Evolutionary conservation across 2,329 filamentous ascomycete genomes (phyloP), one percentile per base, ranked within the genome.

Genomic region (Davidsoniella australis): DNA sequence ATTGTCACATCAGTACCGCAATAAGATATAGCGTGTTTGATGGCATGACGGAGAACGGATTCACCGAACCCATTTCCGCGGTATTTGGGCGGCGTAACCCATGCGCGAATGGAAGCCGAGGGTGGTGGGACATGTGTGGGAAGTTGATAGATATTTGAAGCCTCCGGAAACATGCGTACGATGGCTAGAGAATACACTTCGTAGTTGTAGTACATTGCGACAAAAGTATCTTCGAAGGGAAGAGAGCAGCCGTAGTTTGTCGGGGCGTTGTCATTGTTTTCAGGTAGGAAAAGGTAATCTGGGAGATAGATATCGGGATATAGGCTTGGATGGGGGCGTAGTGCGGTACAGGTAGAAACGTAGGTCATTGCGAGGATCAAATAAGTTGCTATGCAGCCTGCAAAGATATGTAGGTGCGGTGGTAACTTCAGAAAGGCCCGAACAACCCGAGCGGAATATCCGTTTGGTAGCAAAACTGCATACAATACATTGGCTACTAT

Each of bases 1-100:
- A 88, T 68, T 51, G 77, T 70, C 2, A 75, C 76, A 33, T 76
- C 78, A 52, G 74, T 74, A 40, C 84, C 83, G 51, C 81, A 81
- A 58, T 73, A 75, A 62, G 79, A 77, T 56, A 74, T 73, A 53
- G 82, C 80, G 49, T 81, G 62, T 50, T 71, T 70, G 2, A 88
- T 78, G 1, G 82, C 85, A 56, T 84, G 81, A 56, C 81, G 74
- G 44, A 94, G 68, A 57, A 94, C 64, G 29, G 78, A 80, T 39
- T 68, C 71, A 2, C 86, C 87, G 20, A 93, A 68, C 0, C 86
- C 85, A 54, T 76, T 75, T 29, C 75, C 69, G 23, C 87, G 73
- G 61, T 85, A 86, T 56, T 71, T 69, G 46, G 78, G 64, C 59
- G 72, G 71, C 1, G 86, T 84, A 2, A 85, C 89, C 86, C 87